Percentiles rank a stretch among this genome's conserved stretches.
These are phyloP conservation scores for Leptomonas pyrrhocoris DNA, from an alignment of 208 protist species.

Conservation along the genomic window DNA sequence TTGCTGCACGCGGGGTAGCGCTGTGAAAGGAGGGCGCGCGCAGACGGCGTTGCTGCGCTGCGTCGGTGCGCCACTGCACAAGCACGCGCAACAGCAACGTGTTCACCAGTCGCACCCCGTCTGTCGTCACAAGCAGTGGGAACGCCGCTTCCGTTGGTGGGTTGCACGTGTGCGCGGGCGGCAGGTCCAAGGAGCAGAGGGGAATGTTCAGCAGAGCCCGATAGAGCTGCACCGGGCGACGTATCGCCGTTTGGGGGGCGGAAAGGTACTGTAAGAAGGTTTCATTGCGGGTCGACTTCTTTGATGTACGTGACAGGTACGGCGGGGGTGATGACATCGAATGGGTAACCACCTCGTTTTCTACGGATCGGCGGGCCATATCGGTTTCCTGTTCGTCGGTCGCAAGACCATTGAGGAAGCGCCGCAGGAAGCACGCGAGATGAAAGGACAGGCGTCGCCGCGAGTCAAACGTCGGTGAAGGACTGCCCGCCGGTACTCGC, in stretches of 20 bases:
- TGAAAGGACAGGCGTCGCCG: not conserved
- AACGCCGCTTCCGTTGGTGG: not conserved
- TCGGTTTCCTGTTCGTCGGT: not conserved
- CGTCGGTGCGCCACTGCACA: constrained; percentile 17
- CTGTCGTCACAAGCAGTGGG: not conserved
- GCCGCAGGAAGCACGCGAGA: constrained; percentile 17
- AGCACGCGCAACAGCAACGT: constrained; percentile 30
- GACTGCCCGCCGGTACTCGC: not conserved
- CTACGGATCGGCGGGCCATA: no score
- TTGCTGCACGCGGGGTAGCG: not conserved
- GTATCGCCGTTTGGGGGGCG: constrained; percentile 1
- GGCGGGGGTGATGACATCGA: not conserved
- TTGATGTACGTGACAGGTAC: not conserved
- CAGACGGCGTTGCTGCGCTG: not conserved
- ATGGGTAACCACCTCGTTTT: no score
- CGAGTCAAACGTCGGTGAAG: not conserved
- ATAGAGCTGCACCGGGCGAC: constrained; percentile 30
- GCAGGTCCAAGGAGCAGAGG: constrained; percentile 7
- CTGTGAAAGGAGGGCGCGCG: not conserved
- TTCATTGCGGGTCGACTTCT: not conserved
- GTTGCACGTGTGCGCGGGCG: not conserved
- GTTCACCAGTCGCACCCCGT: constrained; percentile 28
- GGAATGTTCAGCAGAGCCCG: constrained; percentile 51
- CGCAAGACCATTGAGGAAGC: constrained; percentile 10
- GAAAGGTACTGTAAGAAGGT: not conserved